Evolutionary conservation across 345 rosid genomes (phyloP).

Genomic region (Eucalyptus victrix): DNA sequence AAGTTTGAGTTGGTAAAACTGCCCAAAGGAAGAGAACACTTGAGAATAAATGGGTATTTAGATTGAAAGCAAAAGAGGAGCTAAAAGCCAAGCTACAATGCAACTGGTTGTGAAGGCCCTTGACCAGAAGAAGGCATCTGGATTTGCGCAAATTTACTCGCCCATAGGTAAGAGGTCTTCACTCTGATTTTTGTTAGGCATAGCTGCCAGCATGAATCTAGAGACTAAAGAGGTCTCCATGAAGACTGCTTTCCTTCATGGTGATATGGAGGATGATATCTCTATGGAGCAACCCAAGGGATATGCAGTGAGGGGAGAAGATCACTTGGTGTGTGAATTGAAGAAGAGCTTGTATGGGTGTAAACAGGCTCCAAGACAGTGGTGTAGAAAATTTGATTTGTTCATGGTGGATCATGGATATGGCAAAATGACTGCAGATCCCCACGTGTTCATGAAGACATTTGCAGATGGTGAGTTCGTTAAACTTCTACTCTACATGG

Average conservation of each 20-base stretch:
- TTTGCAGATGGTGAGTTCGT: background rate
- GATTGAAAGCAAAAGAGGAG: background rate
- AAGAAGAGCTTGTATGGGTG: background rate
- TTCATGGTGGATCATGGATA: background rate
- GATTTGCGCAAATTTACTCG: background rate
- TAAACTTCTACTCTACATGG: background rate
- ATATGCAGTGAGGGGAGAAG: background rate
- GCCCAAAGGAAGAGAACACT: background rate
- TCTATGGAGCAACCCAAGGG: background rate
- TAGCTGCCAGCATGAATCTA: background rate
- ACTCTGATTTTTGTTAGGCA: background rate
- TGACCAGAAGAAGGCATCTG: background rate
- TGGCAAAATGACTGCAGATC: background rate
- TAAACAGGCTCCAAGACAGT: background rate
- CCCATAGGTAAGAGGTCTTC: background rate
- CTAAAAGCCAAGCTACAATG: background rate
- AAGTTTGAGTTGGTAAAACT: background rate
- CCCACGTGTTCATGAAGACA: background rate
- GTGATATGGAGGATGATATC: background rate
- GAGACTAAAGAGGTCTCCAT: background rate
- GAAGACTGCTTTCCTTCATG: background rate
- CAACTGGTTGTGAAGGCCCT: background rate
- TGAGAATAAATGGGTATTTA: background rate
- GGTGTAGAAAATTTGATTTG: background rate
- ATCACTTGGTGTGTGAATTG: background rate